phyloP scores from a whole-genome alignment of 768 basidiomycete species.

The Rhizopogon salebrosus region DNA sequence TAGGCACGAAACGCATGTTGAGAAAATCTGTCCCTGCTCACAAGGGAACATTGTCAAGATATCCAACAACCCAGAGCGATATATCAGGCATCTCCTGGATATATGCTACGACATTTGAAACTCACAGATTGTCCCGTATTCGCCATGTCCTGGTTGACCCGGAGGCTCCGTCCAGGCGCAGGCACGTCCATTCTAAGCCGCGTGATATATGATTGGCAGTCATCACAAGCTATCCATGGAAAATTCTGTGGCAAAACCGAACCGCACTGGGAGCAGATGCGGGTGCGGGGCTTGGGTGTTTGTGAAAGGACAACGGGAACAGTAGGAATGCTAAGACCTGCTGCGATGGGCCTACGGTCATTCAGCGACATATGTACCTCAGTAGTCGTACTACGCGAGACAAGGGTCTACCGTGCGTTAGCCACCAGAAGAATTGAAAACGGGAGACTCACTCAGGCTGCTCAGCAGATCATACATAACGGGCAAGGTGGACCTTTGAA shows the following conservation, averaged over 20 bases:
- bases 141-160: not conserved
- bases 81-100: not conserved
- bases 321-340: not conserved
- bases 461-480: not conserved
- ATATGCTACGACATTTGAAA: not conserved
- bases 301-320: not conserved
- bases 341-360: not conserved
- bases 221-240: not conserved
- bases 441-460: not conserved
- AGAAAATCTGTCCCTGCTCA: not conserved
- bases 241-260: not conserved
- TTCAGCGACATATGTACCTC: not conserved
- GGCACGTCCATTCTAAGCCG: not conserved
- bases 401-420: not conserved
- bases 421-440: not conserved
- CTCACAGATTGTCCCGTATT: constrained; percentile 1
- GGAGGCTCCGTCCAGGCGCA: no score
- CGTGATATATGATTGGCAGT: not conserved
- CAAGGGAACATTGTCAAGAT: not conserved
- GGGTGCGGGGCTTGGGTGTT: not conserved
- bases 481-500: no score
- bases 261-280: not conserved
- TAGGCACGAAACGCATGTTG: constrained; percentile 6
- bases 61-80: not conserved
- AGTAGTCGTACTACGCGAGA: not conserved